A percentile compares a stretch with the other conserved stretches of the same genome.
Evolutionary conservation across 129 eudicot species (phyloP).

Genomic region (Solidago caesia): DNA sequence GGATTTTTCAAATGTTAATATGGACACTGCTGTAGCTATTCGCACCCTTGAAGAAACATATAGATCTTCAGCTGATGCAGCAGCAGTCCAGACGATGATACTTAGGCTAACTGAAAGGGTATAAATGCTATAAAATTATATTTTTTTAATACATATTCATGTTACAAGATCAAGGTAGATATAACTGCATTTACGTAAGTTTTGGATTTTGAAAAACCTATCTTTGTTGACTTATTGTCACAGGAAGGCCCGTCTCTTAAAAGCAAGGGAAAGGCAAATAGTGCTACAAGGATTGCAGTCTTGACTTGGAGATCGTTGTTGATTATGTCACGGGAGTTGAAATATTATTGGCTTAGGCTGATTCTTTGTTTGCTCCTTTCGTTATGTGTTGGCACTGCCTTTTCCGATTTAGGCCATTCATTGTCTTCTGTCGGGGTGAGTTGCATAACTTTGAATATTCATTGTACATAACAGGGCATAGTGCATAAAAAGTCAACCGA

Average conservation of each 20-base stretch:
- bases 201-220: neutral
- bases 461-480: neutral
- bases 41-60: slow-evolving; percentile 94
- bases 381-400: slow-evolving; percentile 74
- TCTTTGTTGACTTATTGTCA: slow-evolving; percentile 9
- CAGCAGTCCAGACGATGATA: slow-evolving; percentile 83
- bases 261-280: slow-evolving; percentile 78
- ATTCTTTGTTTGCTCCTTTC: slow-evolving; percentile 74
- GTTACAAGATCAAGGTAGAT: neutral
- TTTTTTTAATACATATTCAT: neutral
- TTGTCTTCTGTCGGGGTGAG: slow-evolving; percentile 85
- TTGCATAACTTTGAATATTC: slow-evolving; percentile 8
- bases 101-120: slow-evolving; percentile 79
- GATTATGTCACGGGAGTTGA: slow-evolving; percentile 95
- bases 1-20: slow-evolving; percentile 84
- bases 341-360: slow-evolving; percentile 90
- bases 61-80: slow-evolving; percentile 92
- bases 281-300: slow-evolving; percentile 52
- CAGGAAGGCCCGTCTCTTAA: slow-evolving; percentile 83
- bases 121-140: neutral
- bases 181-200: too few relatives aligned
- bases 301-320: slow-evolving; percentile 93
- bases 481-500: neutral
- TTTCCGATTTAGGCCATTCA: slow-evolving; percentile 91
- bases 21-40: slow-evolving; percentile 96